Evolutionary conservation across 106 monocot species (phyloP), one percentile per base, ranked within the genome.

Genomic region (Dioscorea zingiberensis): DNA sequence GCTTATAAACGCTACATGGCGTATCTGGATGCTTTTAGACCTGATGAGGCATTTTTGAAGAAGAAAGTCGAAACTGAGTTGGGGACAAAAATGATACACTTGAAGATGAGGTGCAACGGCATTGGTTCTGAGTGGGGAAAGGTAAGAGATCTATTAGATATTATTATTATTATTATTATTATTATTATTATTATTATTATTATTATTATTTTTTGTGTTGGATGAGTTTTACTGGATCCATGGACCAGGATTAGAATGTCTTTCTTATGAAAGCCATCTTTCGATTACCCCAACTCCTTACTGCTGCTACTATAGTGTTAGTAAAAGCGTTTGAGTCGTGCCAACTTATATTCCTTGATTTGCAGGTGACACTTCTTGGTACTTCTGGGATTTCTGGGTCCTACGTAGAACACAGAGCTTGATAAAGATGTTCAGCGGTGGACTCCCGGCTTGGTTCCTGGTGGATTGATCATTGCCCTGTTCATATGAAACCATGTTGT

Each of bases 41-140:
- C 81, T 45, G 82, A 85, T 45, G 97, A 98, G 59, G 66, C 57
- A 25, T 92, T 79, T 63, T 65, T 98, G 77, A 62, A 81, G 56
- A 92, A 98, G 76, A 98, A 98, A 51, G 84, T 98, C 32, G 97
- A 98, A 80, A 79, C 60, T 17, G 97, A 98, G 70, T 48, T 98
- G 53, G 97, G 97, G 70, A 92, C 92, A 63, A 85, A 88, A 75
- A 78, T 98, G 86, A 89, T 98, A 59, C 97, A 89, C 70, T 65
- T 98, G 25, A 98, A 98, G 73, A 93, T 92, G 92, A 88, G 97
- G 58, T 88, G 92, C 74, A 82, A 84, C 71, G 92, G 92, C 44
- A 82, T 93, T 71, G 97, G 92, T 54, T 84, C 88, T 15, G 92
- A 98, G 29, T 98, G 97, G 97, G 97, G 97, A 66, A 86, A 98